Evolutionary conservation across 768 basidiomycete species (phyloP), one percentile per base, ranked within the genome.

Genomic region (Solioccasus polychromus): DNA sequence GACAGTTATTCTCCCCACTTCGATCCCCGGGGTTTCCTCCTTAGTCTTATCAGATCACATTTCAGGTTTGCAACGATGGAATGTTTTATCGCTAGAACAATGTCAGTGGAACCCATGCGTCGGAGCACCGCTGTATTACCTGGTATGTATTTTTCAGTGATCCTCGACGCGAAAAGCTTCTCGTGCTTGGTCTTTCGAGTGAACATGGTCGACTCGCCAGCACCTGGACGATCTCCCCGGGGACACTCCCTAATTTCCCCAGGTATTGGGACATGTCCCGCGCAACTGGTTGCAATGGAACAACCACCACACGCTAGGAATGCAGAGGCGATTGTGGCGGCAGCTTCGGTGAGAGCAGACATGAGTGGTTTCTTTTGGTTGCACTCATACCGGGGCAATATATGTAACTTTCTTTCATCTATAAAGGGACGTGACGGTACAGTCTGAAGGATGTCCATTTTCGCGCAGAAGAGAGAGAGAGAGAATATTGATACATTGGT

Each of bases 301-400:
- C 47, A 49, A 32, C 46, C 47, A 9, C 49, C 47, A 25, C 46
- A 50, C 2, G 35, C 17, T 8, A 26, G 18, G 39, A 41, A 30
- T 15, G 29, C 47, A 42, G 14, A 37, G 20, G 31, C 5, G 7
- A 42, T 20, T 1, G 24, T 17, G 30, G 17, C 5, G 8, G 49
- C 30, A 15, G 9, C 24, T 3, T 41, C 24, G 3, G 35, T 29
- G 4, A 48, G 10, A 4, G 17, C 17, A 25, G 30, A 10, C 17
- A 14, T 38, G 22, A 17, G 5, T 29, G 24, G 31, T 20, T 4
- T 24, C 19, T 25, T 5, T 2, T 14, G 14, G n/a, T 32, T 12
- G 40, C 26, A 7, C 28, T n/a, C n/a, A n/a, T n/a, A n/a, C n/a
- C 18, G 6, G 10, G 18, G 8, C 31, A 25, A 36, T 39, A 48